phyloP scores from a whole-genome alignment of 208 protist species.

The Trypanosoma cruzi region DNA sequence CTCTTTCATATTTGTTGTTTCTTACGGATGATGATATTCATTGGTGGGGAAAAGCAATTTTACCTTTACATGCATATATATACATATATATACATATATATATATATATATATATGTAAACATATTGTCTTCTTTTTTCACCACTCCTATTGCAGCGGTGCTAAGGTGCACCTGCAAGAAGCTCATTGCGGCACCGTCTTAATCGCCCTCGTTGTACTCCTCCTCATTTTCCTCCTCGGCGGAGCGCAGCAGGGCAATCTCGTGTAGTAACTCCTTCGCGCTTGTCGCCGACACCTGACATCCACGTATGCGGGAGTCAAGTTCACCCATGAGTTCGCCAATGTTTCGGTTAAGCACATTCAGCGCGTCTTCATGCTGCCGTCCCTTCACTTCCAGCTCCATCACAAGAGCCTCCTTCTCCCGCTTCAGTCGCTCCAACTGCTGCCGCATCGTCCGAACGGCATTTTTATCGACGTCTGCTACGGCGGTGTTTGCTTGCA shows the following conservation, averaged over 20 bases:
- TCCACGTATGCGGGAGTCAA: constrained; percentile 43
- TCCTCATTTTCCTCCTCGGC: constrained; percentile 24
- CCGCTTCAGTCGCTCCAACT: constrained; percentile 58
- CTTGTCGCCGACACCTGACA: constrained; percentile 47
- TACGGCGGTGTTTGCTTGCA: no score
- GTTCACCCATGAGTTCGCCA: constrained; percentile 41
- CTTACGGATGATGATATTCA: no score
- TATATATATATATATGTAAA: no score
- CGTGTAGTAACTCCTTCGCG: constrained; percentile 40
- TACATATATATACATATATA: no score
- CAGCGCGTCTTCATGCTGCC: constrained; percentile 33
- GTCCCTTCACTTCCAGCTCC: constrained; percentile 43
- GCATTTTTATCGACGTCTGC: not conserved
- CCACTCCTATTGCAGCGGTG: no score
- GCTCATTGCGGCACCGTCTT: not conserved
- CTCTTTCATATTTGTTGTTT: no score
- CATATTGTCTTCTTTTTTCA: no score
- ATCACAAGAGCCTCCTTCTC: constrained; percentile 60
- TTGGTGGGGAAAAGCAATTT: no score
- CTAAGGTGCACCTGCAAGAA: not conserved
- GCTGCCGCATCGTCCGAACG: constrained; percentile 34
- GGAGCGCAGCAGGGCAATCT: constrained; percentile 50
- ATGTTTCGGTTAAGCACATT: constrained; percentile 47
- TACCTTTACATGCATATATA: no score
- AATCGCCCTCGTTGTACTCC: constrained; percentile 18